A percentile compares a stretch with the other conserved stretches of the same genome.
Conservation (phyloP, 2,329 filamentous ascomycete species). For the Cladosporium halotolerans region DNA sequence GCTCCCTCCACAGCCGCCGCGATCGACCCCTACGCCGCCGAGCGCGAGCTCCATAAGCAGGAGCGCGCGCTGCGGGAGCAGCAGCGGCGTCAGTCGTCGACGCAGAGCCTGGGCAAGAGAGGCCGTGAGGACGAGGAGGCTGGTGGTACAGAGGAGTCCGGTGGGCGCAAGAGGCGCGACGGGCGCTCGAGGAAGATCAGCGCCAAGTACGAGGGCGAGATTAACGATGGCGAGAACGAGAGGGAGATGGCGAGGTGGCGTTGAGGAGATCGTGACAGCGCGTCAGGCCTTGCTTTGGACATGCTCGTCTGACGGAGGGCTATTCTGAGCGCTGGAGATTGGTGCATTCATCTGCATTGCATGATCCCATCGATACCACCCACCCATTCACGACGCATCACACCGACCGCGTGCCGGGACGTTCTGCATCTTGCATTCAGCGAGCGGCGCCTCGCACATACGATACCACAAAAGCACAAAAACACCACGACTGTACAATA, state of each 20-base stretch:
- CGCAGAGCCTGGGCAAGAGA: constrained; percentile 32
- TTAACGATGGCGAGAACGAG: constrained; percentile 11
- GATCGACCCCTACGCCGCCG: constrained; percentile 29
- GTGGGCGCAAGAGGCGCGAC: constrained; percentile 6
- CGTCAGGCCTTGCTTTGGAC: no score
- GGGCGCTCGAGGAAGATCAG: constrained; percentile 8
- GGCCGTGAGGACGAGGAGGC: constrained; percentile 13
- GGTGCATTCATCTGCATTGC: no score
- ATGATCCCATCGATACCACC: no score
- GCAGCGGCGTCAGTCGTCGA: constrained; percentile 52
- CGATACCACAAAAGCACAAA: no score
- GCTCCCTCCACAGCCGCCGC: constrained; percentile 13
- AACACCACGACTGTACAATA: no score
- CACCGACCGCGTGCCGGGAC: no score
- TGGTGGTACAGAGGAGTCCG: constrained; percentile 4
- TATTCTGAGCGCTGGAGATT: no score
- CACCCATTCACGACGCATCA: no score
- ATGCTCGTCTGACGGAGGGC: no score
- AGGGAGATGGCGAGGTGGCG: constrained; percentile 10
- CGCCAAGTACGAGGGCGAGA: constrained; percentile 11
- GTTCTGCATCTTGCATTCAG: no score
- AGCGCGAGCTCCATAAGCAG: constrained; percentile 27
- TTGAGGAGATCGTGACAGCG: not conserved
- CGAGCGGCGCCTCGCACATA: no score
- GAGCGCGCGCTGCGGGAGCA: constrained; percentile 59